Percentiles rank a stretch among this genome's conserved stretches.
These are phyloP conservation scores for Agrocybe pediades DNA, from an alignment of 768 basidiomycete genomes.

Conservation along the genomic window DNA sequence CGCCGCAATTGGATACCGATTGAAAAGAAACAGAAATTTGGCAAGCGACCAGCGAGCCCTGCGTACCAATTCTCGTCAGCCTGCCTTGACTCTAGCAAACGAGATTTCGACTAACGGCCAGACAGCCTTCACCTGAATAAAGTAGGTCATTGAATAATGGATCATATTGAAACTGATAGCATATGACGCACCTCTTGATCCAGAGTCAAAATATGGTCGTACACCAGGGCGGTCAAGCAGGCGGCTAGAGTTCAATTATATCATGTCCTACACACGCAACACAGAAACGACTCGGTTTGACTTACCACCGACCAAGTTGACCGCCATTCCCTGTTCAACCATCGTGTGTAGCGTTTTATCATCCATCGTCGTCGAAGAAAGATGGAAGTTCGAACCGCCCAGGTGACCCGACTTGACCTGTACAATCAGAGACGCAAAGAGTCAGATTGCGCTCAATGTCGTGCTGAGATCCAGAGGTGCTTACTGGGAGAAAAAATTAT, in stretches of 20 bases:
- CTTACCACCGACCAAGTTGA: constrained; percentile 27
- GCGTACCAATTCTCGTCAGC: not conserved
- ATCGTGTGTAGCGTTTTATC: not conserved
- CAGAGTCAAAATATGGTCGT: constrained; percentile 26
- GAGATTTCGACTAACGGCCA: constrained; percentile 20
- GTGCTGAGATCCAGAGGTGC: too few species aligned
- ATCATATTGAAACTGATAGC: not conserved
- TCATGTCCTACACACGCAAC: not conserved
- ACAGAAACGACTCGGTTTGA: not conserved
- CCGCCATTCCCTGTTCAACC: constrained; percentile 22
- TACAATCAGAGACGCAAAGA: too few species aligned
- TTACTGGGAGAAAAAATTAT: too few species aligned
- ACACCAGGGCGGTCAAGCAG: constrained; percentile 26
- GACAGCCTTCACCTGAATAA: constrained; percentile 19
- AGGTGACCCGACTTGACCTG: too few species aligned
- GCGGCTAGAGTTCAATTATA: constrained; percentile 15
- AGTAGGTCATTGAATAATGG: not conserved
- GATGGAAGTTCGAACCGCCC: too few species aligned
- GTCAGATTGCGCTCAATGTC: too few species aligned
- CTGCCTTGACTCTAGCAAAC: too few species aligned
- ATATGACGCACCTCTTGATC: constrained; percentile 23
- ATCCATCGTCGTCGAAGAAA: not conserved
- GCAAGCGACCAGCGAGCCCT: constrained; percentile 23
- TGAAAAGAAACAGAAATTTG: constrained; percentile 26
- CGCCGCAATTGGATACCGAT: constrained; percentile 29